phyloP scores from a whole-genome alignment of 192 early-diverging fungal genomes.

The Coemansia sp. region DNA sequence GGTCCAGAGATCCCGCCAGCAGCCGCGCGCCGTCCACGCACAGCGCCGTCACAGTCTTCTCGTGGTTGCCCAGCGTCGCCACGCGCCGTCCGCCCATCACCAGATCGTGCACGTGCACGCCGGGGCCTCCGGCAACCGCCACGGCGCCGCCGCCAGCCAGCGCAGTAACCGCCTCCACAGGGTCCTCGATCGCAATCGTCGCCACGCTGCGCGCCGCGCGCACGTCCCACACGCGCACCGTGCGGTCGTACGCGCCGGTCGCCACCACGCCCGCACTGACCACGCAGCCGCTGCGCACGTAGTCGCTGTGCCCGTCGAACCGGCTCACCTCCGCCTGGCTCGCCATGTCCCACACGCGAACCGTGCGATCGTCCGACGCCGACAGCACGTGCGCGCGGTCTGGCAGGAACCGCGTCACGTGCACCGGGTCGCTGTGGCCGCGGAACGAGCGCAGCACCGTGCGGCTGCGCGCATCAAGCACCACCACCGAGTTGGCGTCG shows the following conservation, averaged over 20 bases:
- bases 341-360: constrained; percentile 93
- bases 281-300: constrained; percentile 78
- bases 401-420: constrained; percentile 76
- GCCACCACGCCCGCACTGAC: constrained; percentile 71
- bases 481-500: constrained; percentile 81
- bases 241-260: constrained; percentile 95
- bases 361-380: constrained; percentile 89
- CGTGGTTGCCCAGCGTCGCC: constrained; percentile 82
- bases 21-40: constrained; percentile 80
- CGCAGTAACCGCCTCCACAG: constrained; percentile 86
- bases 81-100: constrained; percentile 76
- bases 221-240: constrained; percentile 89
- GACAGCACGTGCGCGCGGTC: constrained; percentile 81
- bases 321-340: constrained; percentile 65
- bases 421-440: constrained; percentile 72
- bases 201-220: constrained; percentile 71
- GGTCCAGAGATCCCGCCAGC: constrained; percentile 89
- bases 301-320: constrained; percentile 87
- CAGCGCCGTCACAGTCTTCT: constrained; percentile 93
- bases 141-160: constrained; percentile 80
- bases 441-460: constrained; percentile 68
- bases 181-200: constrained; percentile 78
- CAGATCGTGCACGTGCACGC: constrained; percentile 86
- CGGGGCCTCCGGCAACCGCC: constrained; percentile 68
- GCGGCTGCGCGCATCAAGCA: constrained; percentile 68